Evolutionary conservation across 257 asterid genomes (phyloP).

Genomic region (Solanum clarkiae): DNA sequence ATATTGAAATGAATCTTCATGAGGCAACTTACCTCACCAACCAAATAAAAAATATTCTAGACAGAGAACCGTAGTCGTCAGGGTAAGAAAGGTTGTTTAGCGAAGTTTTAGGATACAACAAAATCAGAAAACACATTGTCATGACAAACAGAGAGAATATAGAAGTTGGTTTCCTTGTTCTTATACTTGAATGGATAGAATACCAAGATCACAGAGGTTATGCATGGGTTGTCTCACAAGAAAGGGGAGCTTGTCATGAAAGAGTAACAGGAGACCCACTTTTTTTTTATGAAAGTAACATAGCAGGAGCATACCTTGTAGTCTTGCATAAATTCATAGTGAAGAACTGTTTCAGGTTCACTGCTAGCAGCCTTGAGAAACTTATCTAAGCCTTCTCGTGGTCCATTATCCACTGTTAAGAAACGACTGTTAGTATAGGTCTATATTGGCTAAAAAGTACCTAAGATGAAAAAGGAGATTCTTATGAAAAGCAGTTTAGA

Average conservation of each 20-base stretch:
- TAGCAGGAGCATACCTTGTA: conserved; percentile 54
- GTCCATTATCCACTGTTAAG: conserved; percentile 81
- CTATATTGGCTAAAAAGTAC: background rate
- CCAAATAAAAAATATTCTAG: background rate
- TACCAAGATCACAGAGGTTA: background rate
- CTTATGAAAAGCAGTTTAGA: background rate
- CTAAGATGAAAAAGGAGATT: background rate
- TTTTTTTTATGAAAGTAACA: background rate
- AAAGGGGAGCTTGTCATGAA: background rate
- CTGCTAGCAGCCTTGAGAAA: conserved; percentile 95
- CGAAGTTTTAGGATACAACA: background rate
- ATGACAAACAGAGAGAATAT: background rate
- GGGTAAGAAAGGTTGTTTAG: background rate
- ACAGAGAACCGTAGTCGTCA: background rate
- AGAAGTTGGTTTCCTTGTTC: background rate
- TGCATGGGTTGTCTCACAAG: background rate
- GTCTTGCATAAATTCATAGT: conserved; percentile 98
- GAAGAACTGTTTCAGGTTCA: conserved; percentile 97
- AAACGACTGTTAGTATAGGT: background rate
- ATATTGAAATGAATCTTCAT: background rate
- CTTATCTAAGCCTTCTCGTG: conserved; percentile 90
- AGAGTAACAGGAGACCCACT: background rate
- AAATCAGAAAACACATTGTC: background rate
- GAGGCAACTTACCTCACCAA: background rate
- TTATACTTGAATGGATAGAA: background rate